phyloP scores from a whole-genome alignment of 2,329 filamentous ascomycete species.

The Emmonsiellopsis sp. region DNA sequence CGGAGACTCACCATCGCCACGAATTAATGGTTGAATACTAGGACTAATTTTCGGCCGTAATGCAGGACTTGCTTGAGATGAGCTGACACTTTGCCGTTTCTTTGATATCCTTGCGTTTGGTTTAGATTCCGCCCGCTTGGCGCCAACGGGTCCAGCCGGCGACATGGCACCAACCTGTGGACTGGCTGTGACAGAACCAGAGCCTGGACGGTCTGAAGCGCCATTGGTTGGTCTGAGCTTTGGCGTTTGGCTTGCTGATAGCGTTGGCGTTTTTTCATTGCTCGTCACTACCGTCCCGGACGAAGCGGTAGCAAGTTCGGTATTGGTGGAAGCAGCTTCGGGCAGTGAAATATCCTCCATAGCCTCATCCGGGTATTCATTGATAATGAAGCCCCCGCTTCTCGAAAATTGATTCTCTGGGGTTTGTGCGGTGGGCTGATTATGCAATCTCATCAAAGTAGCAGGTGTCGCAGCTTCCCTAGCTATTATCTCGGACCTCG shows the following conservation, averaged over 20 bases:
- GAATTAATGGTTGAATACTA: constrained; percentile 83
- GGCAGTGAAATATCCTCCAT: constrained; percentile 64
- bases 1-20: constrained; percentile 49
- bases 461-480: constrained; percentile 70
- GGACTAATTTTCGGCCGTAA: constrained; percentile 83
- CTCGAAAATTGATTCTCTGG: constrained; percentile 26
- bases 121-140: constrained; percentile 39
- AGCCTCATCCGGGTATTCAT: constrained; percentile 41
- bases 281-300: constrained; percentile 39
- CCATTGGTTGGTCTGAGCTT: constrained; percentile 16
- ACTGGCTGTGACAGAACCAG: constrained; percentile 38
- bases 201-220: constrained; percentile 18
- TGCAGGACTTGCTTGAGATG: constrained; percentile 74
- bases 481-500: constrained; percentile 16
- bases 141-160: constrained; percentile 32
- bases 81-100: constrained; percentile 62
- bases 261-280: constrained; percentile 42
- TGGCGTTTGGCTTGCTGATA: constrained; percentile 58
- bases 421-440: constrained; percentile 35
- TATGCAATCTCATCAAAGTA: constrained; percentile 69
- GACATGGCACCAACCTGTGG: constrained; percentile 46
- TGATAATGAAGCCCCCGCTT: constrained; percentile 25
- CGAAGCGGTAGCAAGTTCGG: constrained; percentile 37
- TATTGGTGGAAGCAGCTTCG: constrained; percentile 52
- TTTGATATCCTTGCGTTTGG: constrained; percentile 46